phyloP scores from a whole-genome alignment of 2,329 filamentous ascomycete genomes.

The Sporothrix pallida region DNA sequence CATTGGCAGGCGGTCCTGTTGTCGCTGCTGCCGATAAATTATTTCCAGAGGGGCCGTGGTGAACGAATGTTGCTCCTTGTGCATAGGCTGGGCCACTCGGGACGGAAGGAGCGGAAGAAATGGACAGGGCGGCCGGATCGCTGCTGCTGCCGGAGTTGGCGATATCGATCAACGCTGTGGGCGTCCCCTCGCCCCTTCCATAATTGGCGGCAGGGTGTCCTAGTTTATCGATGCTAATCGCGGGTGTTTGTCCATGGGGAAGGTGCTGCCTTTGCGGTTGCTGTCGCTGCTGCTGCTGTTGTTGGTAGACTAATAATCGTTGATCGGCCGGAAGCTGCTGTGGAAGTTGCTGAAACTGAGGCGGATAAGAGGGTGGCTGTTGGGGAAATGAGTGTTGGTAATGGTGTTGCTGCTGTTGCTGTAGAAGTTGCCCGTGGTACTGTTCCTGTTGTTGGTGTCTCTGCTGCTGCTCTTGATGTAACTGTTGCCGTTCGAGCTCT shows the following conservation, averaged over 20 bases:
- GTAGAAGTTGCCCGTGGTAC: conserved; percentile 28
- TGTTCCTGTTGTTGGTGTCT: conserved; percentile 36
- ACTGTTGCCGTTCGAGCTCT: conserved; percentile 19
- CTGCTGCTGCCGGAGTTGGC: background rate
- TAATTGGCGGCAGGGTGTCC: background rate
- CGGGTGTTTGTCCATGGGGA: background rate
- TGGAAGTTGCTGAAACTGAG: conserved; percentile 23
- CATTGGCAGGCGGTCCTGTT: background rate
- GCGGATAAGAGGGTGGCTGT: background rate
- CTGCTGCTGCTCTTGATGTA: conserved; percentile 33
- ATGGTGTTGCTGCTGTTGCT: conserved; percentile 38
- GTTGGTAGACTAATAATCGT: conserved; percentile 19
- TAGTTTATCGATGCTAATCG: background rate
- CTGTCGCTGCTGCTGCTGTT: conserved; percentile 37
- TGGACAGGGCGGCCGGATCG: conserved; percentile 19
- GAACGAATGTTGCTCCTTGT: background rate
- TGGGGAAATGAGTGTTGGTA: conserved; percentile 9
- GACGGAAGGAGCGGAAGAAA: conserved; percentile 1
- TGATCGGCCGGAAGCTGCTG: conserved; percentile 24
- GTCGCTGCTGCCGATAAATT: conserved; percentile 30
- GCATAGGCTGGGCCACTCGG: conserved; percentile 11
- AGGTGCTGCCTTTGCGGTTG: conserved; percentile 31
- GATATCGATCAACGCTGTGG: background rate
- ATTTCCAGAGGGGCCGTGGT: background rate
- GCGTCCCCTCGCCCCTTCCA: conserved; percentile 3